Base-by-base conservation (phyloP, 2,329 filamentous ascomycete genomes). In the Sphaerulina populicola region DNA sequence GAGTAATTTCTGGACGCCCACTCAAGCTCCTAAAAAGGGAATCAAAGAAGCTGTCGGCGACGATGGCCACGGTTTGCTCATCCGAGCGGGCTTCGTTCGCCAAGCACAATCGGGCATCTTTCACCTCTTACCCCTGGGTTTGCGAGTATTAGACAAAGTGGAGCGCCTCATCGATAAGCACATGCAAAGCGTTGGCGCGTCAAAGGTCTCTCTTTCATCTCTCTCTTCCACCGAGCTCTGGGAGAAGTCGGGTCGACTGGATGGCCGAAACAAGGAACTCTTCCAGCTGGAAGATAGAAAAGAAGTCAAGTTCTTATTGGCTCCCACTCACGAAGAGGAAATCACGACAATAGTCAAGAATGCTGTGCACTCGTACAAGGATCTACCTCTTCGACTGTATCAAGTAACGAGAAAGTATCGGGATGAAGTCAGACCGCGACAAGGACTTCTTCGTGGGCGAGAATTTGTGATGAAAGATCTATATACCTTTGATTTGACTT, bases 381-480 rank as follows among this genome's bases (percentile, higher is more conserved):
- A 88, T 40, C 74, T 97, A 7, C 93, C 93, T 0, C 67, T 97
- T 21, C 80, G 89, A 39, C 72, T 98, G 0, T 98, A 97, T 64
- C 93, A 98, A 66, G 93, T 93, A 44, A 83, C 88, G 29, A 80
- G 91, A 42, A 98, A 98, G 69, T 98, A 97, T 64, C 82, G 93
- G 44, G 93, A 98, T 71, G 93, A 98, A 69, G 79, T 85, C 51
- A 79, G 93, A 23, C 93, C 93, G 15, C 80, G 93, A 30, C 87
- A 94, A 61, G 93, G 93, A 10, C 75, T 98, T 1, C 74, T 98
- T 7, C 82, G 93, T 8, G 86, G 88, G 0, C 82, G 89, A 55
- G 93, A 98, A 64, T 98, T 98, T 62, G 72, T 88, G 60, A 98
- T 98, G 93, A 98, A 98, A 69, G 93, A 98, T 68, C 77, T 98